Percentiles rank a stretch among this genome's conserved stretches.
Evolutionary conservation across 257 asterid genomes (phyloP).

Genomic region (Thymus mandschuricus): DNA sequence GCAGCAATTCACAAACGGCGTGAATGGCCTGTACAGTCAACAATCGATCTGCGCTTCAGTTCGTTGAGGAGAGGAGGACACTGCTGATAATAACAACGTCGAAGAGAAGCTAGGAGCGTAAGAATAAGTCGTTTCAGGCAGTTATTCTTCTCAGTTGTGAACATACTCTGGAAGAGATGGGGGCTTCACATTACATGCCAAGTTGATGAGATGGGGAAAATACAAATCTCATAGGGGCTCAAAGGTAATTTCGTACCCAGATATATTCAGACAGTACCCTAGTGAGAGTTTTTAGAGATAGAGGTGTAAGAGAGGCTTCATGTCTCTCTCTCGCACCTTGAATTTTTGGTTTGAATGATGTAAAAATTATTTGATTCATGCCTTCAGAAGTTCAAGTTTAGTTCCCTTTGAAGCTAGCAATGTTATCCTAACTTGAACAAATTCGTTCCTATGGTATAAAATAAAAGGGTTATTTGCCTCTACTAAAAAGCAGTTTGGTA

Average conservation of each 20-base stretch:
- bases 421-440: conserved; percentile 26
- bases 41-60: conserved; percentile 90
- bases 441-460: conserved; percentile 21
- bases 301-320: conserved; percentile 30
- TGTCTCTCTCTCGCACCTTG: conserved; percentile 32
- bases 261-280: conserved; percentile 23
- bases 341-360: conserved; percentile 39
- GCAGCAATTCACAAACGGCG: conserved; percentile 71
- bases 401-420: conserved; percentile 24
- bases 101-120: not conserved
- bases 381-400: conserved; percentile 24
- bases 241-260: not conserved
- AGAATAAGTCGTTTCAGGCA: conserved; percentile 24
- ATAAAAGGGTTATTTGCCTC: not conserved
- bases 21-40: conserved; percentile 67
- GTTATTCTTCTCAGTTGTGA: conserved; percentile 19
- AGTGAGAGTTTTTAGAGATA: conserved; percentile 9
- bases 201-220: conserved; percentile 19
- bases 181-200: conserved; percentile 29
- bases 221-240: not conserved
- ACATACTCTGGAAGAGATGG: conserved; percentile 1
- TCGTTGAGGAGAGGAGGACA: conserved; percentile 50
- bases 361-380: conserved; percentile 36
- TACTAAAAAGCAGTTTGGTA: no score
- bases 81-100: conserved; percentile 8